Evolutionary conservation across 108 stramenopile species (phyloP), one percentile per base, ranked within the genome.

Genomic region (Pseudonitzschia multiseries): DNA sequence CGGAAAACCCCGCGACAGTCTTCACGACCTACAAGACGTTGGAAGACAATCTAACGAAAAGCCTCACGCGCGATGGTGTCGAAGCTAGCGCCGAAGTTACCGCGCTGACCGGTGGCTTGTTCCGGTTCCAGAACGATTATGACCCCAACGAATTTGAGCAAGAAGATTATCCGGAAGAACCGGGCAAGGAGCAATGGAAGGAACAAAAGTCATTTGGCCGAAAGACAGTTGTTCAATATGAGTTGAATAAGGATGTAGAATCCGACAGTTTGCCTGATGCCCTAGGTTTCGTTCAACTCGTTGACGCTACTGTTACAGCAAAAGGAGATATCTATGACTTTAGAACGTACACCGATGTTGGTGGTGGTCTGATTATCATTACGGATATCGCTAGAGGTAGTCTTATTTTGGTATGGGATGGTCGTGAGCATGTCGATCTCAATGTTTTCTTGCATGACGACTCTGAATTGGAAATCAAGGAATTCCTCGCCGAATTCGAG

Each of bases 201-300:
- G 52, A 76, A 42, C 92, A 93, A 71, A 72, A 87, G 22, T 81
- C 92, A 13, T 53, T 89, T 36, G 92, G 85, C 14, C 81, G 76
- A 48, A 86, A 93, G 61, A 79, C 71, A 22, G 69, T 93, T 13
- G 78, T 81, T 36, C 92, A 93, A 53, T 72, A 77, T 29, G 83
- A 86, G 14, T 15, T 24, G 66, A 44, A 44, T 18, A 24, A 50
- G 28, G 52, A 60, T 64, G 32, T 36, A 28, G 12, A 46, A 20
- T 26, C 62, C 50, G 41, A 27, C 24, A 43, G 31, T 20, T 57
- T 51, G 43, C 6, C 46, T 12, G 48, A 76, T 68, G 12, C 33
- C 6, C 9, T 18, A 48, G 59, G 68, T 50, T 33, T 56, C 29
- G 61, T 62, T 17, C 18, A 28, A 17, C 61, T 62, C 20, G 18